Evolutionary conservation across 352 stramenopile species (phyloP).

Genomic region (Globisporangium rhizosaccharum): DNA sequence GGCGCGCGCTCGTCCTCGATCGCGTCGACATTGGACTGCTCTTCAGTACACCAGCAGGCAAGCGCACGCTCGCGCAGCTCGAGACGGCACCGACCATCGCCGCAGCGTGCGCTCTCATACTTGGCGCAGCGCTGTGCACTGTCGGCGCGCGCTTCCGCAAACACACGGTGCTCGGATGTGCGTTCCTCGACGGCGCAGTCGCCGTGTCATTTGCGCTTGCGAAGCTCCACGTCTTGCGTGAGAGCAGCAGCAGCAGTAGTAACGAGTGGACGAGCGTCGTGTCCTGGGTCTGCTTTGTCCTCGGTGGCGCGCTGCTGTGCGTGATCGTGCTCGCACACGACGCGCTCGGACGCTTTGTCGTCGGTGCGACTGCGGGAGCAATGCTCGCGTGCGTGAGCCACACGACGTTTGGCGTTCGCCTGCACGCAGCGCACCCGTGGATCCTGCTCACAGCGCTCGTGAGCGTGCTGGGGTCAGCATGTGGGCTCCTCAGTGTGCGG

Average conservation of each 20-base stretch:
- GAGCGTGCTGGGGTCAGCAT: not conserved
- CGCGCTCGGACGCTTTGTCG: conserved; percentile 16
- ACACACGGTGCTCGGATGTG: conserved; percentile 15
- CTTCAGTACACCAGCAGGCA: conserved; percentile 11
- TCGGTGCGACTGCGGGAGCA: conserved; percentile 27
- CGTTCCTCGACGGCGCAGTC: conserved; percentile 21
- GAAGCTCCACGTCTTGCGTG: conserved; percentile 4
- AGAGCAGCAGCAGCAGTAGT: not conserved
- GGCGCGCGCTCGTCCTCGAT: conserved; percentile 6
- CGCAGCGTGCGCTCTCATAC: conserved; percentile 7
- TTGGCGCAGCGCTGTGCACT: conserved; percentile 13
- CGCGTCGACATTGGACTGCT: conserved; percentile 14
- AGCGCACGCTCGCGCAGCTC: conserved; percentile 12
- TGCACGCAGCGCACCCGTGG: conserved; percentile 15
- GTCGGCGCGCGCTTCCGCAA: conserved; percentile 15
- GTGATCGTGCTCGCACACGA: conserved; percentile 19
- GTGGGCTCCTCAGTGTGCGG: conserved; percentile 6
- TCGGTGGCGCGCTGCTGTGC: conserved; percentile 25
- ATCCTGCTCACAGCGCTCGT: not conserved
- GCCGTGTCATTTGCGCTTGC: conserved; percentile 16
- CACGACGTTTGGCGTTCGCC: conserved; percentile 25
- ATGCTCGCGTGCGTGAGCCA: conserved; percentile 27
- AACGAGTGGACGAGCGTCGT: conserved; percentile 18
- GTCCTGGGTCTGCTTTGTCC: conserved; percentile 37
- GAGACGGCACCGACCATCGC: conserved; percentile 19